Conservation (phyloP, 164 flowering plant genomes). For the Stephania japonica region DNA sequence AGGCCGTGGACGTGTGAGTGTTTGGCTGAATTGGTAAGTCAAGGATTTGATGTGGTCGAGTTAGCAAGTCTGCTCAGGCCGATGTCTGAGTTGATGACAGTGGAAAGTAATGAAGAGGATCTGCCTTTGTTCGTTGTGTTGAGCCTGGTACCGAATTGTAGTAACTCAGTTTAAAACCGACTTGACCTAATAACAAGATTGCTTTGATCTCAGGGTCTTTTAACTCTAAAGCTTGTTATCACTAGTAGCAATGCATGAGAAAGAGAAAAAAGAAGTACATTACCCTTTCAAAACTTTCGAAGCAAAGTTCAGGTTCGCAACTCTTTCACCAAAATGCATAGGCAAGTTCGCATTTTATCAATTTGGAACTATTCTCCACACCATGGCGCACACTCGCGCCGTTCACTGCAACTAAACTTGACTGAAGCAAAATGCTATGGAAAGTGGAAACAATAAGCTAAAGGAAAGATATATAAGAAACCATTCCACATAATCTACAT, state of each 20-base stretch:
- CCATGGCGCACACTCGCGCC: too few species aligned
- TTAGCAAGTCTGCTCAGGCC: slow-evolving; percentile 9
- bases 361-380: too few species aligned
- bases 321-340: too few species aligned
- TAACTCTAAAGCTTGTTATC: too few species aligned
- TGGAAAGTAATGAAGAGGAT: neutral
- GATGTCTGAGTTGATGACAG: neutral
- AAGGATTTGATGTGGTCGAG: slow-evolving; percentile 33
- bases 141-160: slow-evolving; percentile 4
- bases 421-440: neutral
- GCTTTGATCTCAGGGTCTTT: too few species aligned
- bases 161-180: neutral
- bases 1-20: slow-evolving; percentile 25
- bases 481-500: neutral
- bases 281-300: too few species aligned
- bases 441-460: neutral
- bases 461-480: neutral
- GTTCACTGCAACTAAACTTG: too few species aligned
- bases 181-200: neutral
- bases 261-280: too few species aligned
- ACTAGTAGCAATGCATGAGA: too few species aligned
- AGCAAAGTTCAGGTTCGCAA: too few species aligned
- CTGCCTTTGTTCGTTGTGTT: slow-evolving; percentile 13
- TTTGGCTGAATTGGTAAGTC: slow-evolving; percentile 24
- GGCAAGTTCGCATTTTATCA: too few species aligned